Evolutionary conservation across 2,329 filamentous ascomycete genomes (phyloP).

Genomic region (Sphaceloma murrayae): DNA sequence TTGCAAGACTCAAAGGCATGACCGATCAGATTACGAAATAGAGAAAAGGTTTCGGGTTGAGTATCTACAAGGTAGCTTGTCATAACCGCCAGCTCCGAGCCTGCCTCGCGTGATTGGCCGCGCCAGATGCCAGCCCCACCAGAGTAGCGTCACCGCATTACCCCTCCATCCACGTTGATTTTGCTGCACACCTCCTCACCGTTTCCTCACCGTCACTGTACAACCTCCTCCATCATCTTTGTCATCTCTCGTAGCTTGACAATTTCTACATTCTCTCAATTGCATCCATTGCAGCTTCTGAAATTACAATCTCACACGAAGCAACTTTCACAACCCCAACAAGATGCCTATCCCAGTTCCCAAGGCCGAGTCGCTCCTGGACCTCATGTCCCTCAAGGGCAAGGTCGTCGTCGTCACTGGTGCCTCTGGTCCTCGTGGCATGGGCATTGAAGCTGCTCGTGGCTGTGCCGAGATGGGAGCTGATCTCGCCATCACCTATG

Average conservation of each 20-base stretch:
- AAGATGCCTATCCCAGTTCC: slow-evolving; percentile 27
- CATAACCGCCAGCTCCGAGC: neutral
- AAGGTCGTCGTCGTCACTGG: slow-evolving; percentile 45
- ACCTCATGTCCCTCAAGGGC: slow-evolving; percentile 45
- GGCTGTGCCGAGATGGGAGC: slow-evolving; percentile 56
- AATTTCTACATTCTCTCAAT: slow-evolving; percentile 2
- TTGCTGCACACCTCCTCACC: slow-evolving; percentile 11
- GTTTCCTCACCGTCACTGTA: slow-evolving; percentile 8
- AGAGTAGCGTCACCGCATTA: neutral
- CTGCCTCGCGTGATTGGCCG: neutral
- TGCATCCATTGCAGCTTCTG: slow-evolving; percentile 3
- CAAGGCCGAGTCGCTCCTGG: slow-evolving; percentile 47
- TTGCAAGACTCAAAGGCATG: no score
- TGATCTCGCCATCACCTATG: slow-evolving; percentile 57
- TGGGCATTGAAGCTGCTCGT: slow-evolving; percentile 58
- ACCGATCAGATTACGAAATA: no score
- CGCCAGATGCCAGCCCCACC: neutral
- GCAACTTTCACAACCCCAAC: slow-evolving; percentile 8
- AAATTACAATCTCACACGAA: slow-evolving; percentile 13
- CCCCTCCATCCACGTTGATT: neutral
- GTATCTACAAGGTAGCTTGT: no score
- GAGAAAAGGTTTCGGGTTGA: no score
- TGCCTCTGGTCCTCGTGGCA: slow-evolving; percentile 53
- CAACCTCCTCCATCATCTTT: no score
- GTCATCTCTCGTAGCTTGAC: no score